Conservation (phyloP, 331 rosid genomes). For the Pyrus hybrid region DNA sequence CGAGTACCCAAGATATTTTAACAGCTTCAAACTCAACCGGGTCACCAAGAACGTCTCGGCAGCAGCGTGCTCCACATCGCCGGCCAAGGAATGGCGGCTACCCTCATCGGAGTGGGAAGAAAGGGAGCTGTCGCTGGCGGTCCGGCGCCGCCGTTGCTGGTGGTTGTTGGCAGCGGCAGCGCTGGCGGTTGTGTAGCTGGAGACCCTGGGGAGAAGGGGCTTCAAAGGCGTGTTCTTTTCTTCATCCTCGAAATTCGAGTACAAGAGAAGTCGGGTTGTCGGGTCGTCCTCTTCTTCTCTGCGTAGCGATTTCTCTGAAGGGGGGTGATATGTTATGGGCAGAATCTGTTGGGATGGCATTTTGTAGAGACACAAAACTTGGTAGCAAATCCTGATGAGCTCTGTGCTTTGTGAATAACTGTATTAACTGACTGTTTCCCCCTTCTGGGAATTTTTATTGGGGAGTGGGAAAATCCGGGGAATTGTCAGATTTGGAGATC, state of each 20-base stretch:
- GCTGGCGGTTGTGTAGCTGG: conserved; percentile 31
- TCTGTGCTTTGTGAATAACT: not conserved
- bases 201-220: conserved; percentile 41
- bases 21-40: conserved; percentile 61
- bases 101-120: conserved; percentile 17
- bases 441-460: not conserved
- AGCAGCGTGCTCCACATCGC: conserved; percentile 47
- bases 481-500: not conserved
- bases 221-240: conserved; percentile 20
- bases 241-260: conserved; percentile 34
- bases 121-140: conserved; percentile 47
- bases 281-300: conserved; percentile 18
- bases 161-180: conserved; percentile 5
- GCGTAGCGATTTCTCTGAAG: conserved; percentile 15
- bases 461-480: not conserved
- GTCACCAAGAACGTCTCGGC: conserved; percentile 63
- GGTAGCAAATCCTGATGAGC: not conserved
- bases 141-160: conserved; percentile 69
- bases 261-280: conserved; percentile 13
- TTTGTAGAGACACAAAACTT: not conserved
- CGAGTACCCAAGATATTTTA: conserved; percentile 64
- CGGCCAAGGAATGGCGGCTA: conserved; percentile 25
- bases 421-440: not conserved
- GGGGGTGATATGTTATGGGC: conserved; percentile 32
- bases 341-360: conserved; percentile 64